Evolutionary conservation across 192 early-diverging fungal species (phyloP).

Genomic region (Backusella tarrabulga): DNA sequence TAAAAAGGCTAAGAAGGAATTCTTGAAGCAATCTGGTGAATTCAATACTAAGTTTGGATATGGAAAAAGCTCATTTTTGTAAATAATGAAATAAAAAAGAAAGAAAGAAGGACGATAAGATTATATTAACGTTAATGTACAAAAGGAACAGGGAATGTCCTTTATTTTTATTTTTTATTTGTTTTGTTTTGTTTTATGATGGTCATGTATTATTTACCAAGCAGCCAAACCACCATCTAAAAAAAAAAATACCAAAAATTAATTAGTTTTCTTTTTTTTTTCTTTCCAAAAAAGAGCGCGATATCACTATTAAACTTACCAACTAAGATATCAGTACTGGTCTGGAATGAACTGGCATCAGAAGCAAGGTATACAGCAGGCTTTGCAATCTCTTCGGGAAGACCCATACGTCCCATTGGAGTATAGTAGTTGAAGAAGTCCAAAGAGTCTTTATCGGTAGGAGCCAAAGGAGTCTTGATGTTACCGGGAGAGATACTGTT

Average conservation of each 20-base stretch:
- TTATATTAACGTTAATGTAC: not conserved
- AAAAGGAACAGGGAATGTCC: not conserved
- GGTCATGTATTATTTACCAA: not conserved
- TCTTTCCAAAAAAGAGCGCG: not conserved
- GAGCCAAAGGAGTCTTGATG: slow-evolving; percentile 20
- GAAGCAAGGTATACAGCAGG: slow-evolving; percentile 25
- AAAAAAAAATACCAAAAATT: not conserved
- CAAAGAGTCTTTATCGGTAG: slow-evolving; percentile 7
- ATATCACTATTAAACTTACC: not conserved
- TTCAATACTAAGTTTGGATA: slow-evolving; percentile 22
- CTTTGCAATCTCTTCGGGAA: slow-evolving; percentile 16
- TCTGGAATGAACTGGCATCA: slow-evolving; percentile 27
- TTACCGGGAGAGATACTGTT: slow-evolving; percentile 32
- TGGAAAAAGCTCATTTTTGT: slow-evolving; percentile 27
- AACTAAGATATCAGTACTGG: slow-evolving; percentile 16
- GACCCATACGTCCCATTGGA: slow-evolving; percentile 26
- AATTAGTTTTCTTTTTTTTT: not conserved
- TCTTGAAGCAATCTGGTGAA: slow-evolving; percentile 25
- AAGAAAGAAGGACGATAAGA: not conserved
- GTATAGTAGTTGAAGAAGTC: slow-evolving; percentile 19
- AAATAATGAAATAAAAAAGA: not conserved
- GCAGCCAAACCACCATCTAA: slow-evolving; percentile 1
- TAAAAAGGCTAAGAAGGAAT: slow-evolving; percentile 29
- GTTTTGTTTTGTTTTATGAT: not conserved
- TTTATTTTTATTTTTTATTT: not conserved